phyloP scores from a whole-genome alignment of 2,329 filamentous ascomycete genomes.

The Scolecobasidium constrictum region DNA sequence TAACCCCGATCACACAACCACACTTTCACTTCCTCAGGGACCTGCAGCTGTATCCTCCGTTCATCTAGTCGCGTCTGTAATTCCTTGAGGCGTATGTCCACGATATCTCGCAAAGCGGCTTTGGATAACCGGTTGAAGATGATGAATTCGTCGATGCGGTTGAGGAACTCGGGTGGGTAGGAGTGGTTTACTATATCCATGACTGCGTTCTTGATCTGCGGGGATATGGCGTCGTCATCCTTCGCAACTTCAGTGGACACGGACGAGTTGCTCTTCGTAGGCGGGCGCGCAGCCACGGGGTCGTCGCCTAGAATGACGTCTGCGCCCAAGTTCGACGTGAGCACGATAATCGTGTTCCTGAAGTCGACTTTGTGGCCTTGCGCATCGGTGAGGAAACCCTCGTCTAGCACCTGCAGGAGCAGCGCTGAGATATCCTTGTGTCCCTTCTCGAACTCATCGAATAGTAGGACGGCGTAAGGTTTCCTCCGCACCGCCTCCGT shows the following conservation, averaged over 20 bases:
- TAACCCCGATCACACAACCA: slow-evolving; percentile 90
- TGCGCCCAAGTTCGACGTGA: slow-evolving; percentile 91
- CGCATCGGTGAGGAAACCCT: slow-evolving; percentile 88
- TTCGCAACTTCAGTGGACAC: slow-evolving; percentile 50
- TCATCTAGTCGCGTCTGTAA: slow-evolving; percentile 76
- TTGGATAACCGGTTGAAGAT: slow-evolving; percentile 80
- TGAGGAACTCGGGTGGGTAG: slow-evolving; percentile 89
- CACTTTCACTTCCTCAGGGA: slow-evolving; percentile 60
- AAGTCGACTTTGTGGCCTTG: slow-evolving; percentile 97
- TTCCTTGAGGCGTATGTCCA: slow-evolving; percentile 82
- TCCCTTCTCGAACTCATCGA: slow-evolving; percentile 97
- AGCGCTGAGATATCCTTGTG: slow-evolving; percentile 90
- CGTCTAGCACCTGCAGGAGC: slow-evolving; percentile 86
- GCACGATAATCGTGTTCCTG: slow-evolving; percentile 88
- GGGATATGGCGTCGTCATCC: slow-evolving; percentile 57
- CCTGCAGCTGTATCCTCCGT: slow-evolving; percentile 65
- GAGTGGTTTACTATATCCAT: slow-evolving; percentile 71
- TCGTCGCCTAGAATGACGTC: slow-evolving; percentile 77
- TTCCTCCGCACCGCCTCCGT: slow-evolving; percentile 92
- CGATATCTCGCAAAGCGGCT: slow-evolving; percentile 75
- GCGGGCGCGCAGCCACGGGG: slow-evolving; percentile 34
- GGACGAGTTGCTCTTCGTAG: no score
- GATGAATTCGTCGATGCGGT: slow-evolving; percentile 94
- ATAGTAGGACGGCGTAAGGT: slow-evolving; percentile 86
- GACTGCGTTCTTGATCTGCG: slow-evolving; percentile 64